These are phyloP conservation scores for Lipomyces chichibuensis DNA, from an alignment of 805 yeast genomes.

Conservation along the genomic window DNA sequence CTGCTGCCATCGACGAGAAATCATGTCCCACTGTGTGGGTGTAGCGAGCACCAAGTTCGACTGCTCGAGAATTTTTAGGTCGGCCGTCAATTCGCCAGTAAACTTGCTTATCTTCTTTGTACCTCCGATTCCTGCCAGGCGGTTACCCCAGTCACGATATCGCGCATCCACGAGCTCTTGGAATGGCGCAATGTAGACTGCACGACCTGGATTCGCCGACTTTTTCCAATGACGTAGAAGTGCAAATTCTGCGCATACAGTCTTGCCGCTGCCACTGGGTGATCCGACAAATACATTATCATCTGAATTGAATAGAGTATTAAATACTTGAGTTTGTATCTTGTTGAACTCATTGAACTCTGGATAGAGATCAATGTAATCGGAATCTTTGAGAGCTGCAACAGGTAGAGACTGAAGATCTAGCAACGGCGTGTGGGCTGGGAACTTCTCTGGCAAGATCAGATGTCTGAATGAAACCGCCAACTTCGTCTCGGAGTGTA, in stretches of 20 bases:
- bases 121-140: slow-evolving; percentile 54
- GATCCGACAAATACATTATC: slow-evolving; percentile 69
- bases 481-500: slow-evolving; percentile 66
- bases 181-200: slow-evolving; percentile 69
- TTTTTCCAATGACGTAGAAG: slow-evolving; percentile 72
- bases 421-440: slow-evolving; percentile 62
- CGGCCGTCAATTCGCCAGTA: slow-evolving; percentile 59
- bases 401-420: slow-evolving; percentile 57
- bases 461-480: slow-evolving; percentile 62
- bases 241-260: slow-evolving; percentile 71
- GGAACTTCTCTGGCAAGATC: slow-evolving; percentile 63
- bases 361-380: slow-evolving; percentile 52
- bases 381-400: slow-evolving; percentile 53
- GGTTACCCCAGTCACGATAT: slow-evolving; percentile 56
- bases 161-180: slow-evolving; percentile 58
- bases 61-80: slow-evolving; percentile 57
- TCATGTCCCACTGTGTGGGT: slow-evolving; percentile 71
- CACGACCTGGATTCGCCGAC: slow-evolving; percentile 59
- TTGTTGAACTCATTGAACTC: slow-evolving; percentile 62
- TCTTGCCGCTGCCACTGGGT: slow-evolving; percentile 77
- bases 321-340: slow-evolving; percentile 73
- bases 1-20: slow-evolving; percentile 83
- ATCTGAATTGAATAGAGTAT: slow-evolving; percentile 58
- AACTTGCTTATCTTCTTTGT: slow-evolving; percentile 63
- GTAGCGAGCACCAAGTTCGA: slow-evolving; percentile 76